A percentile compares a stretch with the other conserved stretches of the same genome.
Evolutionary conservation across 331 rosid genomes (phyloP).

Genomic region (Telfairia occidentalis): DNA sequence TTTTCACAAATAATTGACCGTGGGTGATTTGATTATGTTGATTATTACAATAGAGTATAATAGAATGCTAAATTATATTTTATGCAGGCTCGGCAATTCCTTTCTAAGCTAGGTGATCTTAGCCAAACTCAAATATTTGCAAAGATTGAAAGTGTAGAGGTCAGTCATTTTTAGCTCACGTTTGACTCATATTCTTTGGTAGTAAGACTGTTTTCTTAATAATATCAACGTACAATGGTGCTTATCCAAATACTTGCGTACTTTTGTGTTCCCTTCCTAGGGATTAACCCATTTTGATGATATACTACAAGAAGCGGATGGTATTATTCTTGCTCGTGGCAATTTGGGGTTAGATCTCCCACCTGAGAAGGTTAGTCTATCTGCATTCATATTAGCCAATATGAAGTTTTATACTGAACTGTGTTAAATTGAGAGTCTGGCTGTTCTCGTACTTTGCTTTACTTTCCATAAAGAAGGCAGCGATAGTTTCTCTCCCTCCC

Average conservation of each 20-base stretch:
- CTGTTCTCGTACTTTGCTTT: not conserved
- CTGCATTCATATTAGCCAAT: not conserved
- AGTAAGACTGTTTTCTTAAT: not conserved
- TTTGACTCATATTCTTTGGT: not conserved
- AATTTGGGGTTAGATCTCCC: constrained; percentile 37
- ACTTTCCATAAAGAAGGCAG: not conserved
- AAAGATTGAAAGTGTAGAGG: constrained; percentile 36
- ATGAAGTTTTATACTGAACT: not conserved
- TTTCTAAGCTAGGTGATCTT: constrained; percentile 31
- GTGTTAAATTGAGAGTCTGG: not conserved
- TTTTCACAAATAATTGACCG: not conserved
- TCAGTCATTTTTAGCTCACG: constrained; percentile 8
- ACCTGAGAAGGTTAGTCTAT: constrained; percentile 31
- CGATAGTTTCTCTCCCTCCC: not conserved
- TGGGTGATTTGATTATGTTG: not conserved
- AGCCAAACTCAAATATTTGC: constrained; percentile 40
- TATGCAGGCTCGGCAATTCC: constrained; percentile 30
- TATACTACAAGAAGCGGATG: constrained; percentile 39
- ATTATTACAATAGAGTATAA: not conserved
- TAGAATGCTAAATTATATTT: not conserved
- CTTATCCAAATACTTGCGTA: not conserved
- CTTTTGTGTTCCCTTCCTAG: constrained; percentile 3
- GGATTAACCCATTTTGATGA: constrained; percentile 29
- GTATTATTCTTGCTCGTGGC: constrained; percentile 30
- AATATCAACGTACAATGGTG: not conserved